Conservation (phyloP, 2,329 filamentous ascomycete genomes). For the Thermoascus crustaceus region DNA sequence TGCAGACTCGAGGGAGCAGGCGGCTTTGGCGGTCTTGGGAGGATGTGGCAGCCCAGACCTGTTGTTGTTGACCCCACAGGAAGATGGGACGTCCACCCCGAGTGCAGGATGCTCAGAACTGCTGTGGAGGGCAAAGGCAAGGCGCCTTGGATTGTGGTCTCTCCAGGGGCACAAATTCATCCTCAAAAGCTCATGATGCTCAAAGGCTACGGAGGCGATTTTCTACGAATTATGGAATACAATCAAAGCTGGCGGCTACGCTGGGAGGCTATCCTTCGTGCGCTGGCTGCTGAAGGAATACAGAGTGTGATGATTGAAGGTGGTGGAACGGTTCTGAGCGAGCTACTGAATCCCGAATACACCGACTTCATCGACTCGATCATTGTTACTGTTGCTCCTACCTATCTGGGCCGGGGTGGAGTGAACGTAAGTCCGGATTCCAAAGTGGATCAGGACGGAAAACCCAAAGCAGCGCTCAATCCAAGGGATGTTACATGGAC, state of each 20-base stretch:
- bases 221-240: constrained; percentile 32
- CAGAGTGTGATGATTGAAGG: constrained; percentile 87
- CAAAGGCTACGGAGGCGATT: constrained; percentile 41
- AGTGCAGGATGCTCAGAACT: constrained; percentile 59
- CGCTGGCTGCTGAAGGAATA: constrained; percentile 53
- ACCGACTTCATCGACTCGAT: constrained; percentile 63
- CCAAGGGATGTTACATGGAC: constrained; percentile 63
- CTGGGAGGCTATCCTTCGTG: constrained; percentile 58
- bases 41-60: constrained; percentile 63
- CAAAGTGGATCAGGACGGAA: constrained; percentile 42
- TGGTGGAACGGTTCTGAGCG: constrained; percentile 73
- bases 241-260: constrained; percentile 42
- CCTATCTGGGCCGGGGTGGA: constrained; percentile 77
- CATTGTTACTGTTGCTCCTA: constrained; percentile 82
- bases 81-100: constrained; percentile 58
- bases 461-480: constrained; percentile 53
- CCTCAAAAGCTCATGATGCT: constrained; percentile 38
- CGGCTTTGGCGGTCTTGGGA: constrained; percentile 46
- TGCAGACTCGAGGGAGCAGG: constrained; percentile 60
- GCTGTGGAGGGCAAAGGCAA: constrained; percentile 58
- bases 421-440: constrained; percentile 67
- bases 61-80: constrained; percentile 71
- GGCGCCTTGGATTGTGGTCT: constrained; percentile 64
- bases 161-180: constrained; percentile 38
- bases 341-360: constrained; percentile 58